Base-by-base conservation (phyloP, 108 stramenopile genomes). In the Nitzschia sp. region DNA sequence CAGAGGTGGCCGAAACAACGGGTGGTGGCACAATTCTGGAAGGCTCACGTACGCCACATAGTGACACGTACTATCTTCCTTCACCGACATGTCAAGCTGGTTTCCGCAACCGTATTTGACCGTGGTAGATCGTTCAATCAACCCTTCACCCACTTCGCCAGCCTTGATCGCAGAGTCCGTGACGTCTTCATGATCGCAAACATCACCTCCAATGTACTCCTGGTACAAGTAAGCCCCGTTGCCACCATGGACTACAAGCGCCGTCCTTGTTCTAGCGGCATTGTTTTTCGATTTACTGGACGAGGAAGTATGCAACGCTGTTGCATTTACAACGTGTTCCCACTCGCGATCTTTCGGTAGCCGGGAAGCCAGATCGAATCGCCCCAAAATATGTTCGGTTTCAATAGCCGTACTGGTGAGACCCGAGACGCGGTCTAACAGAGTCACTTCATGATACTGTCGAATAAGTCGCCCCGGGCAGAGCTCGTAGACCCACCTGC, bases 11-110 rank as follows among this genome's bases (percentile, higher is more conserved):
- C 80, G 79, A 69, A 94, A 94, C n/a, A 94, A 54, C 13, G 84
- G 84, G 66, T 95, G 90, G 15, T 79, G 30, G 65, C 95, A 95
- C n/a, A 95, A 77, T 24, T 79, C 87, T 1, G 92, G 92, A 26
- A 91, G 61, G 0, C 81, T 70, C 19, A 96, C 83, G 57, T 85
- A 77, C 47, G 90, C 69, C 49, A 92, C 64, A 64, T 96, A 96
- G 64, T 96, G 95, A 64, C 95, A 96, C 2, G 95, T 94, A 31
- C 68, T 70, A 71, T 96, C 95, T 67, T 96, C 95, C 32, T 89
- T 91, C 36, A 92, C 87, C 24, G 76, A 59, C 30, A 96, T 54
- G 29, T 77, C 80, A 36, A 77, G 64, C 0, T 17, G 54, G 27
- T 66, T 80, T 0, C 92, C 91, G 66, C 95, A 96, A 3, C 74